Percentiles rank a stretch among this genome's conserved stretches.
These are phyloP conservation scores for Pichia nakasei DNA, from an alignment of 805 yeast genomes.

Conservation along the genomic window DNA sequence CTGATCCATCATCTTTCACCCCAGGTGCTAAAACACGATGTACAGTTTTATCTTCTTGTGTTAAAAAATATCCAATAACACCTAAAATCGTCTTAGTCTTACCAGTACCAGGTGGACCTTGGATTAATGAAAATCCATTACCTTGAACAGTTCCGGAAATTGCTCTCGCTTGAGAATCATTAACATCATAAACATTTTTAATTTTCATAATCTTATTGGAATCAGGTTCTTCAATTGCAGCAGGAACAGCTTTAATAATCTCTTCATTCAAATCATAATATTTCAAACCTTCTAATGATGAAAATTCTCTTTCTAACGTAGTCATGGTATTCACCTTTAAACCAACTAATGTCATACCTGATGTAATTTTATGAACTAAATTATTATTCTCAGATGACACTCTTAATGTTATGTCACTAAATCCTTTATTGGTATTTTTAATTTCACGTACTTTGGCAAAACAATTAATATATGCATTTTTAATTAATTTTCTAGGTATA, in stretches of 20 bases:
- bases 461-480: conserved; percentile 39
- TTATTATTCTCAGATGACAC: conserved; percentile 38
- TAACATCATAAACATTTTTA: conserved; percentile 48
- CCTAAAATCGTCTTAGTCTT: conserved; percentile 95
- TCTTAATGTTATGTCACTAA: conserved; percentile 65
- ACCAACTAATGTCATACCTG: conserved; percentile 55
- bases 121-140: conserved; percentile 82
- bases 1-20: conserved; percentile 1
- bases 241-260: conserved; percentile 61
- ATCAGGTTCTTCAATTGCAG: conserved; percentile 31
- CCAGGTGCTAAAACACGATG: conserved; percentile 11
- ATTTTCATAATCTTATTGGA: conserved; percentile 33
- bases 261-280: conserved; percentile 70
- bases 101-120: conserved; percentile 99
- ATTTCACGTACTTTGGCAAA: conserved; percentile 74
- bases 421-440: conserved; percentile 56
- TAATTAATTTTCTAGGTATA: conserved; percentile 13
- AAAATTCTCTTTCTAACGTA: conserved; percentile 87
- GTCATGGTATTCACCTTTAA: conserved; percentile 79
- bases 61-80: conserved; percentile 68
- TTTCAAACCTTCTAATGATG: conserved; percentile 71
- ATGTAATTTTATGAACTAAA: conserved; percentile 47
- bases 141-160: conserved; percentile 61
- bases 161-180: conserved; percentile 87
- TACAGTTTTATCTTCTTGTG: conserved; percentile 19